Conservation (phyloP, 2,329 filamentous ascomycete species). For the Nothomitra cinnamomea region DNA sequence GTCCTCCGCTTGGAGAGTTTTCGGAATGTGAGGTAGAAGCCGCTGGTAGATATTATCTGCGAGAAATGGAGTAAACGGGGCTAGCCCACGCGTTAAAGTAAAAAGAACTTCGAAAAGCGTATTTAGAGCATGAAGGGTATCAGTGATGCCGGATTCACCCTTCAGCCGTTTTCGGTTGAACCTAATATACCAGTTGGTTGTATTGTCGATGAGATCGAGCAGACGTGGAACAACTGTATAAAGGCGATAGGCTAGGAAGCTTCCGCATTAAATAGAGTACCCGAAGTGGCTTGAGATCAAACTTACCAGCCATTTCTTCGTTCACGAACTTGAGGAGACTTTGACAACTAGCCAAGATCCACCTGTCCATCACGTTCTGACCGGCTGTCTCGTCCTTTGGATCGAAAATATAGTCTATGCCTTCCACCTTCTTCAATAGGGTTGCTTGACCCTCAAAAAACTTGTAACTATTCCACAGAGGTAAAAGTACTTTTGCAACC, state of each 20-base stretch:
- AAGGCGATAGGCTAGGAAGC: conserved; percentile 43
- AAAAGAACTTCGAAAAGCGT: conserved; percentile 87
- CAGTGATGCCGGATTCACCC: conserved; percentile 70
- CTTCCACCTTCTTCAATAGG: conserved; percentile 70
- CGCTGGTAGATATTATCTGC: conserved; percentile 86
- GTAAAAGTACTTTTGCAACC: conserved; percentile 75
- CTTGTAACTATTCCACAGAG: conserved; percentile 92
- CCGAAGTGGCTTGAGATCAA: conserved; percentile 12
- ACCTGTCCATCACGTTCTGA: conserved; percentile 86
- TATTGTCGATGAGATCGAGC: conserved; percentile 73
- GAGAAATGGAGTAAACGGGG: conserved; percentile 90
- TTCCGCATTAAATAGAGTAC: not conserved
- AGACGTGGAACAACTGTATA: conserved; percentile 87
- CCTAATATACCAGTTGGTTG: conserved; percentile 97
- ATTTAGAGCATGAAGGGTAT: conserved; percentile 81
- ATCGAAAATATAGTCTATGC: conserved; percentile 62
- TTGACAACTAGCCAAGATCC: conserved; percentile 87
- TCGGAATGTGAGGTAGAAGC: conserved; percentile 65
- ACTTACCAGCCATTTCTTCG: conserved; percentile 67
- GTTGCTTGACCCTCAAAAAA: conserved; percentile 85
- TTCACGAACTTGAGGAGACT: conserved; percentile 84
- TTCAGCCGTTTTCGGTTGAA: conserved; percentile 86
- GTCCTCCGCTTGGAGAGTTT: conserved; percentile 52
- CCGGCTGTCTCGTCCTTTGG: conserved; percentile 58
- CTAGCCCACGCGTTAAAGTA: conserved; percentile 72